Evolutionary conservation across 768 basidiomycete species (phyloP), one percentile per base, ranked within the genome.

Genomic region (Rickenella mellea): DNA sequence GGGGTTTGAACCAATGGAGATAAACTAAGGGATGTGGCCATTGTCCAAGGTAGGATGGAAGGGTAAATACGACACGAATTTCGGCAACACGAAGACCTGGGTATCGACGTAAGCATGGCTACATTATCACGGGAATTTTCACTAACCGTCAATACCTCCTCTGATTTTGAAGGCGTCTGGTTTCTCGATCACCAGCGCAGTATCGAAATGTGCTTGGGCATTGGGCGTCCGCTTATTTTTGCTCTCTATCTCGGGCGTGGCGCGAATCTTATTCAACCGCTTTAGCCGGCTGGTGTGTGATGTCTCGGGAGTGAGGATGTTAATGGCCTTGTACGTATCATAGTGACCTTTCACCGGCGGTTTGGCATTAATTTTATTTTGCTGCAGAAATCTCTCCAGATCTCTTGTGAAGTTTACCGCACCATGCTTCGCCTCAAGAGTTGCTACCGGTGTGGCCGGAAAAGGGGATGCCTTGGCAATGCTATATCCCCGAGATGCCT

Each of bases 1-100:
- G 33, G 8, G 49, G 51, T 3, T 48, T 52, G 29, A 50, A 42
- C 53, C 53, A 54, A 15, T 59, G 47, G 17, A 59, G 24, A 35
- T 59, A 60, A 1, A 54, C 52, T 14, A 58, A 45, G 1, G 45
- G 45, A 9, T 20, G 9, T 41, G 40, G 5, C n/a, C 27, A 20
- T 17, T 27, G 6, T 6, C 27, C 36, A 25, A 35, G 39, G 11
- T 31, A 27, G 3, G n/a, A 12, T 2, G 46, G 49, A 1, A 48
- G 33, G 9, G 31, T 22, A 38, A 50, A 50, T 3, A 45, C 39
- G 3, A 42, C 46, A 6, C 43, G 43, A 24, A 50, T 30, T 7
- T 35, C 46, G 4, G 39, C 49, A 29, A 41, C 44, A 12, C 40
- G 49, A 6, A 50, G 8, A n/a, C 45, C 49, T 50, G 42, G 24